These are phyloP conservation scores for Datura wrightii DNA, from an alignment of 257 asterid species.

Conservation along the genomic window DNA sequence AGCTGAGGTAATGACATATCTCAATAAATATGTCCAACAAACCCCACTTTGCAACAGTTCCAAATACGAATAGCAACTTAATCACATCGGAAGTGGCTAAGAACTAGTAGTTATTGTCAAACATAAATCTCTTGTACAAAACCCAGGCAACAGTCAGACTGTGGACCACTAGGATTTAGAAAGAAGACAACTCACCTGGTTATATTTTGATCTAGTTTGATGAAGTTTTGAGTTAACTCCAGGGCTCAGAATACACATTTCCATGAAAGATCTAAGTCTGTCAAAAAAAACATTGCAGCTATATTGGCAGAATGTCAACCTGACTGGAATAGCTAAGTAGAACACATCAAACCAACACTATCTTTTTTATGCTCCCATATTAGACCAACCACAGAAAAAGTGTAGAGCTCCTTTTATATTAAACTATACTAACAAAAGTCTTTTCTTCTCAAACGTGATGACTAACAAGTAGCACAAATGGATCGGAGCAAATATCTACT, in stretches of 20 bases:
- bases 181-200: slow-evolving; percentile 53
- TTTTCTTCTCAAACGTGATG: not conserved
- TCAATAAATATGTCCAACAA: not conserved
- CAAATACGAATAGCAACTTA: not conserved
- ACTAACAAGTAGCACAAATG: slow-evolving; percentile 25
- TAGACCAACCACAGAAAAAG: not conserved
- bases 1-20: not conserved
- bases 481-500: not conserved
- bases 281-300: slow-evolving; percentile 36
- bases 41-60: not conserved
- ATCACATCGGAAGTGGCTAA: slow-evolving; percentile 21
- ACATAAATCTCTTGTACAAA: slow-evolving; percentile 1
- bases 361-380: not conserved
- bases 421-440: not conserved
- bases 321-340: not conserved
- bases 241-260: slow-evolving; percentile 90
- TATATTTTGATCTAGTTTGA: slow-evolving; percentile 54
- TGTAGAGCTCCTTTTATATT: slow-evolving; percentile 10
- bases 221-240: slow-evolving; percentile 74
- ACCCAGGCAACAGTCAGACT: not conserved
- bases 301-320: not conserved
- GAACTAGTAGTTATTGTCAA: not conserved
- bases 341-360: slow-evolving; percentile 3
- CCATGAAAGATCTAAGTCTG: slow-evolving; percentile 97
- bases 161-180: slow-evolving; percentile 26